Evolutionary conservation across 805 yeast species (phyloP), one percentile per base, ranked within the genome.

Genomic region (Lipomyces japonicus): DNA sequence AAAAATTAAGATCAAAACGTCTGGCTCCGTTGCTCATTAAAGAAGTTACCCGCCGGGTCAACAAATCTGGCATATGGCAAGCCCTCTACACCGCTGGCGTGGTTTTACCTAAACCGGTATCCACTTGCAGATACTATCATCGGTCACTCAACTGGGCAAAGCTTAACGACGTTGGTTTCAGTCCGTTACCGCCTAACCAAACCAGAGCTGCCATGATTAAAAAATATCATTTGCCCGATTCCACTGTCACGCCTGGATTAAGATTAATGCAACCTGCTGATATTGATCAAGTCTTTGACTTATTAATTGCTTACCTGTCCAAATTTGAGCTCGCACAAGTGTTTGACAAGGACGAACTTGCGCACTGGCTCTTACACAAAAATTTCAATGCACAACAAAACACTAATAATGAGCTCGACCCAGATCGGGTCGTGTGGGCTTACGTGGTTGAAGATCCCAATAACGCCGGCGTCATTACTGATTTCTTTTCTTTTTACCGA

Each of bases 61-160:
- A 93, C 69, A 76, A 79, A 55, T 75, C 76, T 39, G 79, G 86
- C 51, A 85, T 90, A 53, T 93, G 97, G 96, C 97, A 90, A 68
- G 98, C 97, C 0, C 75, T 93, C 53, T 88, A 87, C 69, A 91
- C 98, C 7, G 95, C 91, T 0, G 98, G 97, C 9, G 80, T 82
- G 2, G 82, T 88, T 1, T 74, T 93, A 50, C 98, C 98, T 21
- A 81, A 90, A n/a, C 98, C 98, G 0, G 79, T 91, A 3, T 73
- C 95, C 10, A 81, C 87, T 1, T 83, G 95, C 65, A 78, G 97
- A 53, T 93, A 93, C 67, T 84, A 86, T 37, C 98, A 93, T 70
- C 84, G 98, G 61, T 95, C 97, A 1, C 71, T 93, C 58, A 85
- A 93, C 65, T 93, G 98, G 97, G 71, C 80, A 12, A 91, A 87